Percentiles rank a stretch among this genome's conserved stretches.
Conservation (phyloP, 352 stramenopile species). For the Globisporangium megalacanthum region DNA sequence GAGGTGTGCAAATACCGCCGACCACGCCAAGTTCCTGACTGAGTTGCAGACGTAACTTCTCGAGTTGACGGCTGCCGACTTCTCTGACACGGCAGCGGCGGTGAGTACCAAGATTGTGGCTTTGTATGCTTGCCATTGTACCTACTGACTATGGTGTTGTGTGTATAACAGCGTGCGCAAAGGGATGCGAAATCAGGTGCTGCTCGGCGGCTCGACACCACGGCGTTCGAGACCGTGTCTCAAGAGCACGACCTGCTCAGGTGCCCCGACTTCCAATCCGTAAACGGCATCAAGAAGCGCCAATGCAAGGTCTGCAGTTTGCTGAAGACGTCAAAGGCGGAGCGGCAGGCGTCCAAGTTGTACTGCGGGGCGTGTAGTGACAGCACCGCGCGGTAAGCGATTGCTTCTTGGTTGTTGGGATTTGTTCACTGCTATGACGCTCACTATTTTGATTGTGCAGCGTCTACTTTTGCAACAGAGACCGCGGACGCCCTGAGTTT, state of each 20-base stretch:
- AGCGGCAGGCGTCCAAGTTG: not conserved
- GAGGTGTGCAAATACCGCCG: not conserved
- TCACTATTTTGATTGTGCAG: not conserved
- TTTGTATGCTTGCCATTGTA: too few relatives aligned
- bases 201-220: not conserved
- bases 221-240: not conserved
- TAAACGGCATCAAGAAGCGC: not conserved
- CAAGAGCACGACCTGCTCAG: not conserved
- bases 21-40: not conserved
- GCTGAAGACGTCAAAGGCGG: not conserved
- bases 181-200: not conserved
- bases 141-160: too few relatives aligned
- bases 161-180: too few relatives aligned
- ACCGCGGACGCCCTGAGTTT: not conserved
- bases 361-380: not conserved
- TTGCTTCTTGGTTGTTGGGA: not conserved
- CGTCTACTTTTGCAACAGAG: not conserved
- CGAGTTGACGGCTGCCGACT: not conserved
- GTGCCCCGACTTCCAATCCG: not conserved
- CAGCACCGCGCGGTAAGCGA: not conserved
- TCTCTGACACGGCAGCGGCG: not conserved
- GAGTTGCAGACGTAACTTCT: not conserved
- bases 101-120: too few relatives aligned
- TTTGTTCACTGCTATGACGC: not conserved
- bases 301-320: not conserved